phyloP scores from a whole-genome alignment of 495 filamentous ascomycete genomes.

The Thermothielavioides terrestris region DNA sequence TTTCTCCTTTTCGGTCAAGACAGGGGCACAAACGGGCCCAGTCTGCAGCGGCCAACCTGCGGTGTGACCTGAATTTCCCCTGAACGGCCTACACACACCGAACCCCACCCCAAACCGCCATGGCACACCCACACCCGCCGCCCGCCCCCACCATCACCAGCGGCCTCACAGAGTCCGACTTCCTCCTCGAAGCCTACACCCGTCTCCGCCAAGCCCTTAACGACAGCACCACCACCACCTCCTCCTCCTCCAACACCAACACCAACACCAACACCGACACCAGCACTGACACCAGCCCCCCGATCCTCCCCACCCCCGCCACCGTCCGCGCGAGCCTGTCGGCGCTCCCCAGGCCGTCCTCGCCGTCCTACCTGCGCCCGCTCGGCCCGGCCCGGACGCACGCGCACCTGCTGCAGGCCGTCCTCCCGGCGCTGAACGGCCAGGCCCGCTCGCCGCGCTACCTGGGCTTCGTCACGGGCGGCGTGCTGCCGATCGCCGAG shows the following conservation, averaged over 20 bases:
- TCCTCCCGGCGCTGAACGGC: slow-evolving; percentile 59
- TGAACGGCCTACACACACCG: not conserved
- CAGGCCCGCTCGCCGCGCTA: slow-evolving; percentile 56
- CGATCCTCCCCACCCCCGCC: slow-evolving; percentile 2
- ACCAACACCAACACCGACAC: too few species aligned
- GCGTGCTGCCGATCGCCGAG: slow-evolving; percentile 67
- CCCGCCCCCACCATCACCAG: not conserved
- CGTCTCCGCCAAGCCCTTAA: slow-evolving; percentile 6
- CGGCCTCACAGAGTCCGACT: slow-evolving; percentile 5
- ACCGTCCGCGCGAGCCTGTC: slow-evolving; percentile 17
- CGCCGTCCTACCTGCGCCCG: slow-evolving; percentile 9
- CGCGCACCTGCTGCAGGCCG: slow-evolving; percentile 43
- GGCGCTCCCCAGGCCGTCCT: slow-evolving; percentile 20
- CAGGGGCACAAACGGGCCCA: too few species aligned
- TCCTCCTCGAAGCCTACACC: slow-evolving; percentile 14
- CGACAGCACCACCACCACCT: not conserved
- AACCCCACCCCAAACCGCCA: not conserved
- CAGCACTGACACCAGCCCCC: too few species aligned
- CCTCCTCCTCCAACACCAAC: not conserved
- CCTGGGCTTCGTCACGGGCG: slow-evolving; percentile 85
- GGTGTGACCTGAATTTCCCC: not conserved
- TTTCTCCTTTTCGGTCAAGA: too few species aligned
- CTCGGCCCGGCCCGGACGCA: slow-evolving; percentile 22
- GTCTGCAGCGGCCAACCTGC: too few species aligned
- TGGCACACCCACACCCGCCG: not conserved